These are phyloP conservation scores for Scutellaria minor DNA, from an alignment of 257 asterid genomes.

Conservation along the genomic window DNA sequence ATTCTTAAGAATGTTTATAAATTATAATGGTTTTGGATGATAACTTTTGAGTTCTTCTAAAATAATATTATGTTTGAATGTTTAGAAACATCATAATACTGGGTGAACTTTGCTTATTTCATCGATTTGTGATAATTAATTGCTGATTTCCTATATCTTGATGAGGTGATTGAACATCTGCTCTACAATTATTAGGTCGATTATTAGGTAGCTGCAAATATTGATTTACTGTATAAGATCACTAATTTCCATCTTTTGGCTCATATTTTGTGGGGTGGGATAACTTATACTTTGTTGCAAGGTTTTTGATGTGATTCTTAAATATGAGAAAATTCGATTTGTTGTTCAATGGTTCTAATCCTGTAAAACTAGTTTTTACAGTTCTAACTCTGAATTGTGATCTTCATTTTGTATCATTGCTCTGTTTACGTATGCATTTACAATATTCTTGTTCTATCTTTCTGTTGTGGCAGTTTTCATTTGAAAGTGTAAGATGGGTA, in stretches of 20 bases:
- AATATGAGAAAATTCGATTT: too few species aligned
- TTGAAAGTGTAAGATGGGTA: conserved; percentile 49
- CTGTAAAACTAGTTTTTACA: too few species aligned
- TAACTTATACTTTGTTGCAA: too few species aligned
- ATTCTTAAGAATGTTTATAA: conserved; percentile 1
- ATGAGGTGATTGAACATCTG: not conserved
- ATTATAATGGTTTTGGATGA: not conserved
- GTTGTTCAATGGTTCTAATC: not conserved
- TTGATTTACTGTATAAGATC: not conserved
- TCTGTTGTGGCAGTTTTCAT: not conserved
- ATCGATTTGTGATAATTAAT: not conserved
- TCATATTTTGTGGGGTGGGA: not conserved
- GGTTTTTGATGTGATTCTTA: too few species aligned
- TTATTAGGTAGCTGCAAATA: not conserved
- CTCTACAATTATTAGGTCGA: not conserved
- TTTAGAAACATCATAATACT: not conserved
- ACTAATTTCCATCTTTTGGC: too few species aligned
- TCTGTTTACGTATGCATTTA: not conserved
- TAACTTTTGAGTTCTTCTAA: not conserved
- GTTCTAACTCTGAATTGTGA: too few species aligned
- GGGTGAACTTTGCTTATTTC: not conserved
- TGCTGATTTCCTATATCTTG: not conserved
- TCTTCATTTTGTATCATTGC: not conserved
- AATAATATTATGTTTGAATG: not conserved
- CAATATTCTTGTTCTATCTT: not conserved